Conservation (phyloP, 163 green algal genomes). For the Scenedesmus sp. region DNA sequence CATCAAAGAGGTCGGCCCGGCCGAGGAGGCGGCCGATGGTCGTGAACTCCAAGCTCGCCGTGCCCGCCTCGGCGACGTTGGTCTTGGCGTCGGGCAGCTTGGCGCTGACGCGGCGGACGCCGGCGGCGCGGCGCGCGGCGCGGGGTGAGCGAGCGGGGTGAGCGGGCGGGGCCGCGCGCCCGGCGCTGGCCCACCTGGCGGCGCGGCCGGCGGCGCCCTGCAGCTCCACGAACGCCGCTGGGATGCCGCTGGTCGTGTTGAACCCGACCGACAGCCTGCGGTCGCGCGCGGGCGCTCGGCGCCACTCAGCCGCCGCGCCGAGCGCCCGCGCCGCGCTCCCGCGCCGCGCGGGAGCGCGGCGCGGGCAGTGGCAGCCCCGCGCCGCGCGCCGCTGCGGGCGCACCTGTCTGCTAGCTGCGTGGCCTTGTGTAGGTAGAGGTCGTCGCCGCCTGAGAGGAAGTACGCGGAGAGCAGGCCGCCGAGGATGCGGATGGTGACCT, state of each 20-base stretch:
- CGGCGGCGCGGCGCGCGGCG: no score
- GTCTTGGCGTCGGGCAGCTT: slow-evolving; percentile 14
- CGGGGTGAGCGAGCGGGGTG: not conserved
- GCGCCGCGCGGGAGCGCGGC: no score
- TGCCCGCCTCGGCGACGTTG: slow-evolving; percentile 60
- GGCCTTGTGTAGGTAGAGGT: slow-evolving; percentile 60
- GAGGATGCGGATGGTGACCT: slow-evolving; percentile 87
- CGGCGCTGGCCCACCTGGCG: not conserved
- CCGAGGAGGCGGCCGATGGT: slow-evolving; percentile 13
- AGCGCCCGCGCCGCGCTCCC: no score
- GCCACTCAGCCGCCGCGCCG: no score
- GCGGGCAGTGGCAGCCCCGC: no score
- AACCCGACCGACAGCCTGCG: slow-evolving; percentile 47
- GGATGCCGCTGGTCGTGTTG: slow-evolving; percentile 54
- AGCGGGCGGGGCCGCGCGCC: no score
- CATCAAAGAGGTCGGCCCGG: slow-evolving; percentile 45
- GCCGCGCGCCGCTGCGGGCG: no score
- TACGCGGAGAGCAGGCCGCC: slow-evolving; percentile 67
- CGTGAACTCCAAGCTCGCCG: slow-evolving; percentile 35
- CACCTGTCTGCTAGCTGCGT: slow-evolving; percentile 55
- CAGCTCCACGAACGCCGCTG: slow-evolving; percentile 19
- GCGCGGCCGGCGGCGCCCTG: not conserved
- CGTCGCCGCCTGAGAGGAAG: slow-evolving; percentile 61
- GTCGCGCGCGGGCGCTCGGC: no score
- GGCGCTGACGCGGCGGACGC: not conserved